A percentile compares a stretch with the other conserved stretches of the same genome.
Conservation (phyloP, 768 basidiomycete genomes). For the Lactarius sanguifluus region DNA sequence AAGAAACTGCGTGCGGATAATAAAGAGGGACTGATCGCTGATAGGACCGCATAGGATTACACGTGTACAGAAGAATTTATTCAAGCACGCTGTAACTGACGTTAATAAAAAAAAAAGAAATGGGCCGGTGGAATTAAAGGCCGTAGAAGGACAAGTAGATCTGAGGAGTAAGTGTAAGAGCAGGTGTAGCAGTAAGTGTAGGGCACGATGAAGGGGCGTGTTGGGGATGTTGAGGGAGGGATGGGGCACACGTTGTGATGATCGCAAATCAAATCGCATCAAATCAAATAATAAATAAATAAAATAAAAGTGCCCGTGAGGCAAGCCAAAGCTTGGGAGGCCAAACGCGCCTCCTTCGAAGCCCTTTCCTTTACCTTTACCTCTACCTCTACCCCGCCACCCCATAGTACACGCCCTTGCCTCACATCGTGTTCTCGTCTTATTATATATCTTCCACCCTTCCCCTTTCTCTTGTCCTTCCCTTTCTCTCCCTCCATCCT, state of each 20-base stretch:
- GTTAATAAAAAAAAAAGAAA: slow-evolving; percentile 11
- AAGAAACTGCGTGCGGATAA: slow-evolving; percentile 12
- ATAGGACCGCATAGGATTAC: slow-evolving; percentile 13
- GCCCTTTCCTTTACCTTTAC: slow-evolving; percentile 45
- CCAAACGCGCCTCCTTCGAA: not conserved
- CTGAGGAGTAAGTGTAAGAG: not conserved
- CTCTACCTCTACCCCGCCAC: slow-evolving; percentile 52
- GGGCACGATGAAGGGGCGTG: slow-evolving; percentile 21
- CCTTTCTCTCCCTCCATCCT: slow-evolving; percentile 17
- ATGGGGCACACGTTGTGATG: slow-evolving; percentile 66
- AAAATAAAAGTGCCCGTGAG: too few relatives aligned
- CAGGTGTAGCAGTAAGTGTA: slow-evolving; percentile 5
- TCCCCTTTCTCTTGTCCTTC: not conserved
- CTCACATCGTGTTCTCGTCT: slow-evolving; percentile 16
- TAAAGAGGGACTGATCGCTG: slow-evolving; percentile 23
- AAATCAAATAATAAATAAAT: slow-evolving; percentile 5
- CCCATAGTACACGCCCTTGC: slow-evolving; percentile 28
- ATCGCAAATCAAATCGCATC: slow-evolving; percentile 6
- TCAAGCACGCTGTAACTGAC: slow-evolving; percentile 18
- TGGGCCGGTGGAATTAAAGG: not conserved
- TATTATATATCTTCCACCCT: slow-evolving; percentile 22
- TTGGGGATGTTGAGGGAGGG: slow-evolving; percentile 21
- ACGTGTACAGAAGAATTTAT: slow-evolving; percentile 16
- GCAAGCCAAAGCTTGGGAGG: not conserved
- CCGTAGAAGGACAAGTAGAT: not conserved